Base-by-base conservation (phyloP, 2,329 filamentous ascomycete genomes). In the Penicillium thymicola region DNA sequence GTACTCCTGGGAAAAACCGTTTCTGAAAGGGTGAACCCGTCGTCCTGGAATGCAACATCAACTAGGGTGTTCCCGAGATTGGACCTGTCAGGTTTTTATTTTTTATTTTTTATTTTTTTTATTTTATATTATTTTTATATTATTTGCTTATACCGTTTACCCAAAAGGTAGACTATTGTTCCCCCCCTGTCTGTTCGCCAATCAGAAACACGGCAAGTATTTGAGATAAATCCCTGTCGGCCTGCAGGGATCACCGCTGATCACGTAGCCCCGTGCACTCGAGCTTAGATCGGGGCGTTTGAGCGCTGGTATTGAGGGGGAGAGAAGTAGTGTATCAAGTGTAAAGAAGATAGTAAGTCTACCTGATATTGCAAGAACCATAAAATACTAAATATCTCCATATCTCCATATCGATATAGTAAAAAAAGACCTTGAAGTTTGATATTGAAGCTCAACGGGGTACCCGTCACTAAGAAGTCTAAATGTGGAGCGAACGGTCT, bases 401-500 rank as follows among this genome's bases (percentile, higher is more conserved):
- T 32, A 45, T 21, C 27, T 16, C 13, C 7, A 28, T 28, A 18
- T 30, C 16, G 18, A 28, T 8, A 28, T 43, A 8, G 18, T 28
- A 28, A 30, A 16, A 13, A 30, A 8, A 27, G 16, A 28, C 7
- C 16, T 11, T 6, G 5, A 11, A 11, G 5, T 10, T 16, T 13
- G n/a, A 38, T 1, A 14, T 41, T 8, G 21, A 51, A 36, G 30
- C 30, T 36, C 28, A 46, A 34, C n/a, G 49, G 41, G n/a, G 42
- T 32, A 44, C 28, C 44, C 32, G 42, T 46, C 44, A 46, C 28
- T n/a, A 46, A 45, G 42, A 45, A 45, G 42, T 27, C 40, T 56
- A 49, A 51, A 47, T 60, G 67, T 67, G 67, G 67, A 71, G 63
- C 65, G 70, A 72, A 72, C 70, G 70, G 67, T 64, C 65, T 70